These are phyloP conservation scores for Colletotrichum chlorophyti DNA, from an alignment of 2,329 filamentous ascomycete species.

Conservation along the genomic window DNA sequence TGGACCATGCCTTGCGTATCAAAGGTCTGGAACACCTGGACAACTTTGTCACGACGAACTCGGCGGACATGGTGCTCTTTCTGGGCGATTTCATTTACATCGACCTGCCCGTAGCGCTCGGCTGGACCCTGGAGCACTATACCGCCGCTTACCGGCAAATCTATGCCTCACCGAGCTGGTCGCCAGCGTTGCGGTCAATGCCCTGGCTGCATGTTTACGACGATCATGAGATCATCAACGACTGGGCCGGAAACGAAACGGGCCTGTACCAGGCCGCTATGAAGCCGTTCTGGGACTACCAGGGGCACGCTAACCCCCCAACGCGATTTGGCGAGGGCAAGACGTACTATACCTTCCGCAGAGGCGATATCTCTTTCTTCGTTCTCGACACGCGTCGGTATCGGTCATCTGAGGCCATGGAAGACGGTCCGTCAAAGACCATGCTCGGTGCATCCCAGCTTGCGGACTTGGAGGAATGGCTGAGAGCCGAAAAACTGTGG, in stretches of 20 bases:
- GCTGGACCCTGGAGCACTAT: slow-evolving; percentile 30
- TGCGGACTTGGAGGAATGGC: slow-evolving; percentile 63
- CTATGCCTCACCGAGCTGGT: slow-evolving; percentile 72
- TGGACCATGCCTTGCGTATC: slow-evolving; percentile 67
- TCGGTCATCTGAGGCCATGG: slow-evolving; percentile 47
- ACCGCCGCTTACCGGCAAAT: slow-evolving; percentile 63
- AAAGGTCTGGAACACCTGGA: slow-evolving; percentile 59
- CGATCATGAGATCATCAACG: slow-evolving; percentile 75
- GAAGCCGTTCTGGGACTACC: slow-evolving; percentile 70
- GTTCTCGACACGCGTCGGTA: slow-evolving; percentile 71
- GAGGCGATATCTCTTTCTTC: slow-evolving; percentile 71
- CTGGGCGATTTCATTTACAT: slow-evolving; percentile 68
- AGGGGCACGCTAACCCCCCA: slow-evolving; percentile 69
- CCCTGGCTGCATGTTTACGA: slow-evolving; percentile 76
- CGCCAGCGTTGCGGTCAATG: slow-evolving; percentile 44
- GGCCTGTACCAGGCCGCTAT: slow-evolving; percentile 67
- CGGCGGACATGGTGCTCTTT: slow-evolving; percentile 56
- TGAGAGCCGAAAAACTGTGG: slow-evolving; percentile 53
- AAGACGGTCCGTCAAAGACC: slow-evolving; percentile 49
- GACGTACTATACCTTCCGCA: slow-evolving; percentile 70
- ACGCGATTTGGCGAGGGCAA: slow-evolving; percentile 45
- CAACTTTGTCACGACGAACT: slow-evolving; percentile 2
- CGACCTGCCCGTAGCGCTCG: slow-evolving; percentile 54
- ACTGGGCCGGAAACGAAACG: slow-evolving; percentile 70
- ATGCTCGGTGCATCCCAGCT: slow-evolving; percentile 70